These are phyloP conservation scores for Mycocentrospora acerina DNA, from an alignment of 2,329 filamentous ascomycete species.

Conservation along the genomic window DNA sequence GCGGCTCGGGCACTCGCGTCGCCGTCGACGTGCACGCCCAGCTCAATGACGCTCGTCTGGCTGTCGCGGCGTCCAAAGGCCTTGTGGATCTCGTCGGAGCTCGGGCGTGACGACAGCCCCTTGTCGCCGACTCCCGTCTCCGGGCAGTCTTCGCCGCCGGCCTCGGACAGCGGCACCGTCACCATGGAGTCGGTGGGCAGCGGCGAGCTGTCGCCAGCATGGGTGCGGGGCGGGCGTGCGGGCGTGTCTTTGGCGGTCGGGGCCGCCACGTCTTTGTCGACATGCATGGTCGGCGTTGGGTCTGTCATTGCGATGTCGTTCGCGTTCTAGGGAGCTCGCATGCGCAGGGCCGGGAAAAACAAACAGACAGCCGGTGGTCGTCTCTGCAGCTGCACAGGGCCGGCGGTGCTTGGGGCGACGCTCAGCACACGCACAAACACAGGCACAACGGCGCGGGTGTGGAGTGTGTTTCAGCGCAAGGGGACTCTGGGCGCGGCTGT, in stretches of 20 bases:
- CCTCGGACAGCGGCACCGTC: slow-evolving; percentile 72
- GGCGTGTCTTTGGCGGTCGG: slow-evolving; percentile 9
- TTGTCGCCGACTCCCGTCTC: slow-evolving; percentile 36
- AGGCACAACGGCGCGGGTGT: slow-evolving; percentile 18
- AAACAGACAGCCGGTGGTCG: not conserved
- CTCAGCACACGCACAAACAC: slow-evolving; percentile 9
- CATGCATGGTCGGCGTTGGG: slow-evolving; percentile 23
- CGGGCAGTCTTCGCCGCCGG: slow-evolving; percentile 47
- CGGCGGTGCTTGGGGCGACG: slow-evolving; percentile 1
- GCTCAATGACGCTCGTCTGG: slow-evolving; percentile 16
- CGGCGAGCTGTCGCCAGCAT: slow-evolving; percentile 32
- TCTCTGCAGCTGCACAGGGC: not conserved
- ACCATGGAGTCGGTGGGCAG: slow-evolving; percentile 69
- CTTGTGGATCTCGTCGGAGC: slow-evolving; percentile 36
- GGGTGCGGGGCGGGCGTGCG: slow-evolving; percentile 26
- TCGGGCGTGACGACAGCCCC: slow-evolving; percentile 33
- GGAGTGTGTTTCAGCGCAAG: slow-evolving; percentile 24
- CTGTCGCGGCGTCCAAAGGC: slow-evolving; percentile 32
- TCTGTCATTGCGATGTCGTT: slow-evolving; percentile 16
- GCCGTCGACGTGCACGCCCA: slow-evolving; percentile 29
- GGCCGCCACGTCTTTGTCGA: slow-evolving; percentile 11
- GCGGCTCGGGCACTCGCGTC: too few relatives aligned
- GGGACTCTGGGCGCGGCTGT: slow-evolving; percentile 5
- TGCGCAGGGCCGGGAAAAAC: slow-evolving; percentile 10
- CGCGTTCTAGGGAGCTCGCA: slow-evolving; percentile 13